These are phyloP conservation scores for Casuarina cunninghamiana DNA, from an alignment of 306 rosid species.

Conservation along the genomic window DNA sequence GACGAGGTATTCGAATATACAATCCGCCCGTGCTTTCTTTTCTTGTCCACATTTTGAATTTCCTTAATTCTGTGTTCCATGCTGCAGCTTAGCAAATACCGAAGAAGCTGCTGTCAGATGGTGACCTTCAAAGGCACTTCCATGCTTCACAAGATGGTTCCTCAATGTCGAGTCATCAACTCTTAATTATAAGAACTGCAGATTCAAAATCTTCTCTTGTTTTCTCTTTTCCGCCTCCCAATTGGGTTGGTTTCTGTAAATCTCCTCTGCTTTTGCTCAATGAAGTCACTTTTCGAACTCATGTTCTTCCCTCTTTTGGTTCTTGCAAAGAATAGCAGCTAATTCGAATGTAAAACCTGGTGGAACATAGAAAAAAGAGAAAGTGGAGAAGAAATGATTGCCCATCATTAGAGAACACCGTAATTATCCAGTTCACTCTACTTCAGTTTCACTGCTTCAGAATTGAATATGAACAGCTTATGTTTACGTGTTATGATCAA, in stretches of 20 bases:
- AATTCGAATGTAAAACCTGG: background rate
- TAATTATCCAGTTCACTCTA: too few relatives aligned
- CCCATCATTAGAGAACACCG: background rate
- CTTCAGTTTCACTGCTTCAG: too few relatives aligned
- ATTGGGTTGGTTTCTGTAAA: constrained; percentile 7
- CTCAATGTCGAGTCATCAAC: constrained; percentile 52
- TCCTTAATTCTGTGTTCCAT: constrained; percentile 9
- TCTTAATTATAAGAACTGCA: constrained; percentile 23
- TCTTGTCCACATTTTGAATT: constrained; percentile 4
- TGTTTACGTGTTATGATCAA: too few relatives aligned
- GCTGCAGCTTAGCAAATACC: constrained; percentile 71
- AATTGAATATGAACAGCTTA: too few relatives aligned
- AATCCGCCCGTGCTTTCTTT: constrained; percentile 1
- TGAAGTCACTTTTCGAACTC: background rate
- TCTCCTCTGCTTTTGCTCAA: background rate
- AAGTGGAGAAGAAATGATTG: background rate
- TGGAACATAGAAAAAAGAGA: background rate
- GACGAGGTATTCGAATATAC: constrained; percentile 57
- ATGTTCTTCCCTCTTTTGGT: background rate
- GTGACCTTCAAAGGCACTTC: constrained; percentile 88
- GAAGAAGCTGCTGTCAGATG: constrained; percentile 73
- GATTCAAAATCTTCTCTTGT: background rate
- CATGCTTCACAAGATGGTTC: constrained; percentile 81
- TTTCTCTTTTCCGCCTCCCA: background rate
- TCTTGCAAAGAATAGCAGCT: background rate